phyloP scores from a whole-genome alignment of 108 stramenopile species.

The Schizochytrium sp. region DNA sequence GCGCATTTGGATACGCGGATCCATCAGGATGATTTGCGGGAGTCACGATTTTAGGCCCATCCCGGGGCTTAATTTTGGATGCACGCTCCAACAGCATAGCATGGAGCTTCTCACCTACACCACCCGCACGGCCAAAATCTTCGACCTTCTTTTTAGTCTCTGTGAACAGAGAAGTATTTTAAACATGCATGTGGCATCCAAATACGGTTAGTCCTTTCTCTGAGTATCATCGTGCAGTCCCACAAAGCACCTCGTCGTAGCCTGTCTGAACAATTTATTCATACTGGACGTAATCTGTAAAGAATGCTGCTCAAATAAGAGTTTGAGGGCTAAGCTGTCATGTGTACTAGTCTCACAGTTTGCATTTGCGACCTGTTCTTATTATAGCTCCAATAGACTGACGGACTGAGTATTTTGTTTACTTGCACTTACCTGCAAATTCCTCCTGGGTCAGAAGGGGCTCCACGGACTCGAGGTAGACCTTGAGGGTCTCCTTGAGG shows the following conservation, averaged over 20 bases:
- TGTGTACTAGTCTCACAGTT: too few relatives aligned
- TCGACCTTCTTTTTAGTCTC: slow-evolving; percentile 1
- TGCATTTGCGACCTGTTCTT: too few relatives aligned
- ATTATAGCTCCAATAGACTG: too few relatives aligned
- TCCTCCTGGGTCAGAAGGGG: slow-evolving; percentile 29
- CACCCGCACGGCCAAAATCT: slow-evolving; percentile 41
- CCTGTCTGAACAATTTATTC: too few relatives aligned
- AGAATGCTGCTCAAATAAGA: too few relatives aligned
- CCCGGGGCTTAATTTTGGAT: not conserved
- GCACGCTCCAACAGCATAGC: slow-evolving; percentile 5
- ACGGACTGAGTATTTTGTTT: too few relatives aligned
- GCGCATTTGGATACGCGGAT: slow-evolving; percentile 12
- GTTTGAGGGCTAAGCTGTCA: too few relatives aligned
- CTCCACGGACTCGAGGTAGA: slow-evolving; percentile 49
- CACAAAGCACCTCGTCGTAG: too few relatives aligned
- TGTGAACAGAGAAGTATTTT: not conserved
- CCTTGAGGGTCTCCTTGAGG: slow-evolving; percentile 28
- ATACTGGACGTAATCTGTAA: too few relatives aligned
- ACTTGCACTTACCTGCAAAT: slow-evolving; percentile 4
- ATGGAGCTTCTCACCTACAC: slow-evolving; percentile 54
- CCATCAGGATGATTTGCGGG: slow-evolving; percentile 43
- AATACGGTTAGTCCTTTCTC: too few relatives aligned
- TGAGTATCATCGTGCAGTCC: too few relatives aligned
- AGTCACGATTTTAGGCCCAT: not conserved
- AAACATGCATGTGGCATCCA: too few relatives aligned